Conservation (phyloP, 2,329 filamentous ascomycete genomes). For the Phialophora tarda region DNA sequence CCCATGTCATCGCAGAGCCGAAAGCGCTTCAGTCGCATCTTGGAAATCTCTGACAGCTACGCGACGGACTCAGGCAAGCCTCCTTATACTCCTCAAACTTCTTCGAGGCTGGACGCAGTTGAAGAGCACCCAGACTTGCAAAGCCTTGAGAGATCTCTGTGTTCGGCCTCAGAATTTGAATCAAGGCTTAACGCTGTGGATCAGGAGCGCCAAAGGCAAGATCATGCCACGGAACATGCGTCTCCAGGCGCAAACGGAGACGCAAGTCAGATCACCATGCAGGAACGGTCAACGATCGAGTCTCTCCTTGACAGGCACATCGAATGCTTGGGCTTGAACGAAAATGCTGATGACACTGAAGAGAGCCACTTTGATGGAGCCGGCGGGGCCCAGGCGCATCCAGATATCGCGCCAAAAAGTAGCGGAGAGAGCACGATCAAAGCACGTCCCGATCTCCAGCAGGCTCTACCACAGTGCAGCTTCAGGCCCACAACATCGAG, state of each 20-base stretch:
- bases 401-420: conserved; percentile 1
- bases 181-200: neutral
- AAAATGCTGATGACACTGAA: conserved; percentile 8
- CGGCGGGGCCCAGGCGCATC: neutral
- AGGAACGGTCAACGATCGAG: conserved; percentile 40
- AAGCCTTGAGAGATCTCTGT: conserved; percentile 8
- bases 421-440: conserved; percentile 25
- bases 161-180: conserved; percentile 1
- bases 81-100: conserved; percentile 22
- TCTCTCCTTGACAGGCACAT: conserved; percentile 41
- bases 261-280: conserved; percentile 29
- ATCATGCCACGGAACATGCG: neutral
- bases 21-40: conserved; percentile 43
- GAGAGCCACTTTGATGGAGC: neutral
- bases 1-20: conserved; percentile 42
- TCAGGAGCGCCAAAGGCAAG: neutral
- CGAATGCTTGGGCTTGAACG: conserved; percentile 38
- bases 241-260: conserved; percentile 4
- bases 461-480: conserved; percentile 7
- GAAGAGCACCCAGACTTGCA: conserved; percentile 29
- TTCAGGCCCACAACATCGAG: conserved; percentile 30
- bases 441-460: conserved; percentile 6
- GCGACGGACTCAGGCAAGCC: conserved; percentile 14
- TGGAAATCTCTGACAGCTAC: conserved; percentile 39
- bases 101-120: conserved; percentile 28